Evolutionary conservation across 306 rosid genomes (phyloP).

Genomic region (Herpetospermum pedunculosum): DNA sequence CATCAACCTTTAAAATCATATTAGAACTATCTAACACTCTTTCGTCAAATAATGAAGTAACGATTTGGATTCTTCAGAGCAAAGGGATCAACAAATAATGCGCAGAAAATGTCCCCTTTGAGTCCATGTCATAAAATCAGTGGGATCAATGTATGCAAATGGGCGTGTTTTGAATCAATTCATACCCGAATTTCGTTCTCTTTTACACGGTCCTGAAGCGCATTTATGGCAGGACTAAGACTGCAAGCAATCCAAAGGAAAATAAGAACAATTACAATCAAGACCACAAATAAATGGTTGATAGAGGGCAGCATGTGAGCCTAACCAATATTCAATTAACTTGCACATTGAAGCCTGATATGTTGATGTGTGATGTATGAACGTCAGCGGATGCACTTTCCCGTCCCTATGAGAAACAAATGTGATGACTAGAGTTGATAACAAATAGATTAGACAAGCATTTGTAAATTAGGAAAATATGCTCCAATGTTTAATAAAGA

Average conservation of each 20-base stretch:
- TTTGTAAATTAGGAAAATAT: background rate
- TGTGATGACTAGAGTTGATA: conserved; percentile 14
- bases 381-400: conserved; percentile 84
- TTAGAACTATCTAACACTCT: background rate
- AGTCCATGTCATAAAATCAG: background rate
- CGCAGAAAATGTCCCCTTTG: background rate
- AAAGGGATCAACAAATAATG: background rate
- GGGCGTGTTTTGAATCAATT: conserved; percentile 10
- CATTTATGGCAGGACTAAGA: conserved; percentile 86
- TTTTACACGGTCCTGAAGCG: conserved; percentile 76
- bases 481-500: conserved; percentile 9
- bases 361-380: conserved; percentile 86
- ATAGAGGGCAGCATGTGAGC: conserved; percentile 12
- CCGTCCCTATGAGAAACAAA: conserved; percentile 46
- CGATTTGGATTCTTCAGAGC: background rate
- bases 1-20: background rate
- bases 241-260: conserved; percentile 36
- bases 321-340: conserved; percentile 92
- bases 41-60: background rate
- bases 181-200: conserved; percentile 89
- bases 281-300: background rate
- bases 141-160: background rate
- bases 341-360: conserved; percentile 99
- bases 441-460: background rate
- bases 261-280: conserved; percentile 3